A percentile compares a stretch with the other conserved stretches of the same genome.
phyloP scores from a whole-genome alignment of 768 basidiomycete species.

The Serendipita sp. region DNA sequence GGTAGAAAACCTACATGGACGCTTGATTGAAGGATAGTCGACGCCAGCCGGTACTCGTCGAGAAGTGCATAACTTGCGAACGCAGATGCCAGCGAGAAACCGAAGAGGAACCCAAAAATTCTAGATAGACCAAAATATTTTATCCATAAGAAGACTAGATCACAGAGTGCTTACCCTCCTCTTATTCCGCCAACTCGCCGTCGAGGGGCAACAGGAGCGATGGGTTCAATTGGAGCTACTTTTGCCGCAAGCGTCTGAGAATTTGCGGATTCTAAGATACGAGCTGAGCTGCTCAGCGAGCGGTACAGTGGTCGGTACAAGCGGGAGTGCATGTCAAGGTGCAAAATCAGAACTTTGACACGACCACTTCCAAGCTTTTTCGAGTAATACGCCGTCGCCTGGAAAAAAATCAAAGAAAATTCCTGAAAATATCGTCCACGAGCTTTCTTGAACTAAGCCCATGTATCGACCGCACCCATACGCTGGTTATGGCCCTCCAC shows the following conservation, averaged over 20 bases:
- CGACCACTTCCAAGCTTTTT: neutral
- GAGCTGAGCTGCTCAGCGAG: neutral
- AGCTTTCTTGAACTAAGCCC: conserved; percentile 13
- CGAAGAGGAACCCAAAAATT: conserved; percentile 72
- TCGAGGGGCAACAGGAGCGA: neutral
- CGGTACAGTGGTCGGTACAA: neutral
- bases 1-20: conserved; percentile 23
- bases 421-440: conserved; percentile 1
- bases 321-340: neutral
- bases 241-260: neutral
- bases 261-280: neutral
- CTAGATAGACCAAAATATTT: conserved; percentile 22
- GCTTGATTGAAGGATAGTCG: conserved; percentile 71
- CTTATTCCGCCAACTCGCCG: neutral
- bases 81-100: conserved; percentile 78
- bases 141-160: neutral
- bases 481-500: conserved; percentile 27
- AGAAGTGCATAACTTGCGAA: conserved; percentile 75
- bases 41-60: conserved; percentile 81
- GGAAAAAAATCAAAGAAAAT: conserved; percentile 4
- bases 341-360: neutral
- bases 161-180: neutral
- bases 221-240: neutral
- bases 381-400: neutral
- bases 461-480: conserved; percentile 92